A percentile compares a stretch with the other conserved stretches of the same genome.
Conservation (phyloP, 768 basidiomycete genomes). For the Coprinopsis cinerea region DNA sequence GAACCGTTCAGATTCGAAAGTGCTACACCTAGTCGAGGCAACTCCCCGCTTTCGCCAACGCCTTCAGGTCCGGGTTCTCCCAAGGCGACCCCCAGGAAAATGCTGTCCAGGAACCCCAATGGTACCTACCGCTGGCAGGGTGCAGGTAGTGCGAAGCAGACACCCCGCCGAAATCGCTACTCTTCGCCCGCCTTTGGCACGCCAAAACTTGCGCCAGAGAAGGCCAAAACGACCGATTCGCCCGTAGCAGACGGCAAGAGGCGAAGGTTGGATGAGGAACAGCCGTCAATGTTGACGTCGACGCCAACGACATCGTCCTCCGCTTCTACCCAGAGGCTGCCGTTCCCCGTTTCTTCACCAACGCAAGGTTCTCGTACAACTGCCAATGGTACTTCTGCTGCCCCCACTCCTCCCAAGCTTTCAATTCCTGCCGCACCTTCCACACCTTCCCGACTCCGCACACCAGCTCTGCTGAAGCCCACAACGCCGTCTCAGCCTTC, state of each 20-base stretch:
- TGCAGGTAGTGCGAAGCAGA: constrained; percentile 61
- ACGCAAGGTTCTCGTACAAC: constrained; percentile 22
- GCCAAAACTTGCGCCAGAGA: constrained; percentile 37
- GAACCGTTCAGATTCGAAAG: constrained; percentile 63
- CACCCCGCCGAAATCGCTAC: constrained; percentile 53
- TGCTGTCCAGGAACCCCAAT: constrained; percentile 66
- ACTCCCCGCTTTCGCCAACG: constrained; percentile 23
- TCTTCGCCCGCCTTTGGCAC: constrained; percentile 70
- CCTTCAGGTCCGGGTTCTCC: constrained; percentile 19
- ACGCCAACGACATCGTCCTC: constrained; percentile 20
- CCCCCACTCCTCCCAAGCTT: constrained; percentile 9
- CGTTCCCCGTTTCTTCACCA: constrained; percentile 30
- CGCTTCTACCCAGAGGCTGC: constrained; percentile 15
- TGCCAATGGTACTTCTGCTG: constrained; percentile 12
- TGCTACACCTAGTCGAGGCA: constrained; percentile 33
- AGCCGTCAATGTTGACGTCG: constrained; percentile 24
- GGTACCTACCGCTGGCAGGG: constrained; percentile 70
- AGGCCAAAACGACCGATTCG: constrained; percentile 28
- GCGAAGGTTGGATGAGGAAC: constrained; percentile 50
- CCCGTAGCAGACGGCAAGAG: constrained; percentile 46
- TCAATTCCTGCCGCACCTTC: constrained; percentile 16
- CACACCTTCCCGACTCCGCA: constrained; percentile 34
- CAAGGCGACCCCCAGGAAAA: constrained; percentile 39
- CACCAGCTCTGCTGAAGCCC: constrained; percentile 38
- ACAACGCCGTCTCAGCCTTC: constrained; percentile 66